Evolutionary conservation across 108 stramenopile species (phyloP), one percentile per base, ranked within the genome.

Genomic region (Nitzschia putrida): DNA sequence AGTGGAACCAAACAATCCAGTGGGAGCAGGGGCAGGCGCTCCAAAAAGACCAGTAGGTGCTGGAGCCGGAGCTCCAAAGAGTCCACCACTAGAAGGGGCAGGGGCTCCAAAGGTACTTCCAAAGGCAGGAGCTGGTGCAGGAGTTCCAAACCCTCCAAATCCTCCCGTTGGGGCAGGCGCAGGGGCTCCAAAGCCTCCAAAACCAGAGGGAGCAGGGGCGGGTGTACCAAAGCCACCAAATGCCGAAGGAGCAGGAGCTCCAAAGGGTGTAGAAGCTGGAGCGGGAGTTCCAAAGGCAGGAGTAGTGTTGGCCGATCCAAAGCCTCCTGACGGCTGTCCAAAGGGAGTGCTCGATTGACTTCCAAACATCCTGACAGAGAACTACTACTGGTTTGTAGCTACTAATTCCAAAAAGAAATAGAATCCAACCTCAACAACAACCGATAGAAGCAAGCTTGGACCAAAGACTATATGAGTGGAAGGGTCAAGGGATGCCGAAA

Each of bases 101-200:
- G 83, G 78, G 39, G 87, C 77, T 29, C 80, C 80, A 76, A 81
- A 81, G 39, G 75, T 41, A 13, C 76, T 38, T 39, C 54, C 54
- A 70, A 77, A 77, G 25, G 82, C 72, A 2, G 77, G 69, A 23
- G 84, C 78, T n/a, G 84, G 71, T 14, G 70, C 71, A 47, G 88
- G 75, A 37, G 57, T 55, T 14, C 93, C 93, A 71, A 94, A 95
- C 68, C 57, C 72, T 14, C 81, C 81, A 71, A 76, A 79, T 8
- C 63, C 76, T 38, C 54, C 60, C 6, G 72, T 39, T 5, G 79
- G 71, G 18, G 80, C 68, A 12, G 77, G 76, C 29, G 82, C 71
- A 22, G 86, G 77, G 3, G 80, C 61, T 14, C 84, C 88, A 79
- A 87, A 90, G 2, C 79, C 70, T 51, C 85, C 70, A 18, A 73